Evolutionary conservation across 768 basidiomycete genomes (phyloP), one percentile per base, ranked within the genome.

Genomic region (Tremella yokohamensis): DNA sequence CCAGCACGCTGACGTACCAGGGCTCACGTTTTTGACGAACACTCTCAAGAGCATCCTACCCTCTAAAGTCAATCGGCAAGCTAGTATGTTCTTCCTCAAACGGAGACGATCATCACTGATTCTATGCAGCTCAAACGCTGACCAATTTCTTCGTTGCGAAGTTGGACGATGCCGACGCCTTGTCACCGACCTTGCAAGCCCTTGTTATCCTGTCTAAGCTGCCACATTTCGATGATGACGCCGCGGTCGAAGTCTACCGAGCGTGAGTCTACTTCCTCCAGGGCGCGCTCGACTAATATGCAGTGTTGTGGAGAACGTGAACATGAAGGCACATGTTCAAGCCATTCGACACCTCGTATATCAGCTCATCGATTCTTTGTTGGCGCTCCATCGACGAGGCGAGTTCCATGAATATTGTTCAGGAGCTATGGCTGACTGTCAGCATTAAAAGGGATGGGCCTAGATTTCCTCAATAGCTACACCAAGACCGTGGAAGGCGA

Each of bases 401-500:
- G 48, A 40, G 81, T 70, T 18, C 39, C 18, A 24, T 8, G 8
- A 40, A 15, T 40, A 22, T 8, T 8, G 4, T 22, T 11, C 19
- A 22, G 15, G 13, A 40, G 49, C 49, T 34, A 22, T 3, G 8
- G 24, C 37, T 54, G 60, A 13, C 42, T 11, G 13, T 18, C 61
- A 87, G 90, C 83, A 34, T 76, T 98, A 19, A 87, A 87, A 73
- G 78, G 72, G 6, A 82, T 89, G 82, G 87, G 86, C 0, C 80
- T 83, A 22, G 81, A 79, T 8, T 97, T 98, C 74, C 60, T 97
- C 20, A 77, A 79, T 7, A 83, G 84, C 20, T 99, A 98, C 73
- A 82, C 87, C 26, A 71, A 74, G 49, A 77, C 98, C n/a, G 91
- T 85, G 3, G 89, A 96, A 56, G 93, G 92, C 15, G 96, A 99